These are phyloP conservation scores for Bipolaris bicolor DNA, from an alignment of 2,329 filamentous ascomycete genomes.

Conservation along the genomic window DNA sequence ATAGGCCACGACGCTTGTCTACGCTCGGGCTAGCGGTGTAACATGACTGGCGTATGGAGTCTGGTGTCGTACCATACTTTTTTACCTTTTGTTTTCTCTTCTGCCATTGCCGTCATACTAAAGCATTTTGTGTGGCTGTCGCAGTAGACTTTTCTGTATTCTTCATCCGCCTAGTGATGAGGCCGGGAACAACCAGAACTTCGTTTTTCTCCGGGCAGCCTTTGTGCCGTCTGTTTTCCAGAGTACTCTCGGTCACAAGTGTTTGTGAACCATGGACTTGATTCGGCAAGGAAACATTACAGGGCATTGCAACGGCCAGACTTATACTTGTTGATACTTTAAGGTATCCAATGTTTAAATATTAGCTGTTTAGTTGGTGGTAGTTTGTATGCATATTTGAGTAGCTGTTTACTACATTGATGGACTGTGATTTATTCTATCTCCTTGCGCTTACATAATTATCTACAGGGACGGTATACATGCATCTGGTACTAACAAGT, in stretches of 20 bases:
- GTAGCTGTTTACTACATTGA: neutral
- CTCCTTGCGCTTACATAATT: no score
- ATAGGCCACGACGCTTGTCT: constrained; percentile 25
- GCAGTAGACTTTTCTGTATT: neutral
- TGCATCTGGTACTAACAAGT: no score
- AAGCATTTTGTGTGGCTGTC: neutral
- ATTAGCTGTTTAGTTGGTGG: neutral
- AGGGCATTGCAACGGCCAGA: no score
- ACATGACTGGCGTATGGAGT: constrained; percentile 25
- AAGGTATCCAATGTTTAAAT: neutral
- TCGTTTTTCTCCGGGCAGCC: neutral
- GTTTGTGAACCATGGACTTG: no score
- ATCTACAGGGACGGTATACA: no score
- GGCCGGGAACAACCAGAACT: neutral
- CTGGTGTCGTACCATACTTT: constrained; percentile 4
- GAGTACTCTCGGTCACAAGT: neutral
- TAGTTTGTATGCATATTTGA: neutral
- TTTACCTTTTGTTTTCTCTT: neutral
- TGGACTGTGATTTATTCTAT: no score
- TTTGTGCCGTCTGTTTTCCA: neutral
- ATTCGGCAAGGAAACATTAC: no score
- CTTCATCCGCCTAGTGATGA: neutral
- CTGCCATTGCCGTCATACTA: neutral
- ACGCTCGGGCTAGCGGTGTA: constrained; percentile 21
- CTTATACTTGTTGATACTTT: no score